Percentiles rank a stretch among this genome's conserved stretches.
These are phyloP conservation scores for Aspergillus panamensis DNA, from an alignment of 495 filamentous ascomycete species.

Conservation along the genomic window DNA sequence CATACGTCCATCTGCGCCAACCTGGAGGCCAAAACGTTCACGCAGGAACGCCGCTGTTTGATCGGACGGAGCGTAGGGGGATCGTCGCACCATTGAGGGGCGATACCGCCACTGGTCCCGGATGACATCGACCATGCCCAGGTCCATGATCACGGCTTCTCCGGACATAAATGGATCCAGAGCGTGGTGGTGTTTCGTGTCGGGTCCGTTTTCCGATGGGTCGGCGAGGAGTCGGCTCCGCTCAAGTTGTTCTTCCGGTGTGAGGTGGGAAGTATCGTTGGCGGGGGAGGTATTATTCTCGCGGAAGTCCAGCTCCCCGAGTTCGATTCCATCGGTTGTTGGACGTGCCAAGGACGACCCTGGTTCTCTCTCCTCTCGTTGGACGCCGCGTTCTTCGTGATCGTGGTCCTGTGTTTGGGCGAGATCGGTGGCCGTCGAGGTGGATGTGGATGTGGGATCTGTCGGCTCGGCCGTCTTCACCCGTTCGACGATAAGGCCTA, in stretches of 20 bases:
- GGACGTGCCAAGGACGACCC: not conserved
- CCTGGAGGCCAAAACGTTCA: slow-evolving; percentile 42
- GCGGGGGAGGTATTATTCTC: not conserved
- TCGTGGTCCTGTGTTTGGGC: slow-evolving; percentile 61
- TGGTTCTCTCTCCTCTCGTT: slow-evolving; percentile 25
- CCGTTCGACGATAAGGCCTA: slow-evolving; percentile 68
- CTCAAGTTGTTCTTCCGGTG: slow-evolving; percentile 39
- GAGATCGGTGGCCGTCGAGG: slow-evolving; percentile 2
- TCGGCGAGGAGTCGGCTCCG: slow-evolving; percentile 46
- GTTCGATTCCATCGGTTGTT: slow-evolving; percentile 24
- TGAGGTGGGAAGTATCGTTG: slow-evolving; percentile 16
- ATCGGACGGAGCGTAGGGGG: slow-evolving; percentile 33
- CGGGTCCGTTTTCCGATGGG: slow-evolving; percentile 30
- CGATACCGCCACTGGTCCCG: slow-evolving; percentile 57
- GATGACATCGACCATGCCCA: slow-evolving; percentile 65
- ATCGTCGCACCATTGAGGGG: slow-evolving; percentile 24
- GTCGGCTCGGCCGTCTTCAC: slow-evolving; percentile 45
- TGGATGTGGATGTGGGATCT: not conserved
- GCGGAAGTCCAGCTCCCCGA: slow-evolving; percentile 14
- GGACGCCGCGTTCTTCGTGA: slow-evolving; percentile 51
- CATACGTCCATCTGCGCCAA: slow-evolving; percentile 40
- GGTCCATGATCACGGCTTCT: slow-evolving; percentile 63
- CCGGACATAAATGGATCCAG: slow-evolving; percentile 63
- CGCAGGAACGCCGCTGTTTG: slow-evolving; percentile 44
- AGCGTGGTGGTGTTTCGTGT: slow-evolving; percentile 42